phyloP scores from a whole-genome alignment of 176 grass and related monocot genomes.

The Raddia guianensis region DNA sequence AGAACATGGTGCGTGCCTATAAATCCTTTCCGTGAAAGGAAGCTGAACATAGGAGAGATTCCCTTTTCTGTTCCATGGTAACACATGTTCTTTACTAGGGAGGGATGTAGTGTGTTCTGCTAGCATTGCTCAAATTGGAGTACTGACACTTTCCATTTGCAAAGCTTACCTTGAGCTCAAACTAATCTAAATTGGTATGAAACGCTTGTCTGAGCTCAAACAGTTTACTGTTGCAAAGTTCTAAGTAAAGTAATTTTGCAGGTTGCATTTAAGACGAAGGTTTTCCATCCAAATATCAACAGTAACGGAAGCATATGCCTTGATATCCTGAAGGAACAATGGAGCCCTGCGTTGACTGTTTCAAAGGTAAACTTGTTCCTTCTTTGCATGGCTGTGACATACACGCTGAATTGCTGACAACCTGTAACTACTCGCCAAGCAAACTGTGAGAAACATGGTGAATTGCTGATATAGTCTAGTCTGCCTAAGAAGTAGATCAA shows the following conservation, averaged over 20 bases:
- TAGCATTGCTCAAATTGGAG: not conserved
- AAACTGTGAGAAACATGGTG: not conserved
- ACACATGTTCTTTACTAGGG: not conserved
- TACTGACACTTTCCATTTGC: not conserved
- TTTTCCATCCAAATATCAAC: conserved; percentile 66
- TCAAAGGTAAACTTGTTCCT: conserved; percentile 44
- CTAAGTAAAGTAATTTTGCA: not conserved
- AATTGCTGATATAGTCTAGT: not conserved
- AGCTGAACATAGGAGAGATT: not conserved
- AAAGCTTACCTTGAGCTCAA: not conserved
- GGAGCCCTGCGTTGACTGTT: conserved; percentile 65
- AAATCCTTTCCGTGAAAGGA: not conserved
- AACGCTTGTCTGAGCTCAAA: not conserved
- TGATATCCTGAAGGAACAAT: conserved; percentile 69
- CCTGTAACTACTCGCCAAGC: not conserved
- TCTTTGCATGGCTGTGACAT: not conserved
- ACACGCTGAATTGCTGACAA: not conserved
- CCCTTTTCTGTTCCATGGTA: not conserved
- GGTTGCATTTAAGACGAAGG: conserved; percentile 62
- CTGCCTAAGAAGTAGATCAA: not conserved
- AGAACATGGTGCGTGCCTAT: not conserved
- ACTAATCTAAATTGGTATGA: not conserved
- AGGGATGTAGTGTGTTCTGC: not conserved
- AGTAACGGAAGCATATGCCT: conserved; percentile 67
- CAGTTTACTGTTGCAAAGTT: not conserved